Evolutionary conservation across 1,139 yeast genomes (phyloP), one percentile per base, ranked within the genome.

Genomic region (Maudiozyma humilis): DNA sequence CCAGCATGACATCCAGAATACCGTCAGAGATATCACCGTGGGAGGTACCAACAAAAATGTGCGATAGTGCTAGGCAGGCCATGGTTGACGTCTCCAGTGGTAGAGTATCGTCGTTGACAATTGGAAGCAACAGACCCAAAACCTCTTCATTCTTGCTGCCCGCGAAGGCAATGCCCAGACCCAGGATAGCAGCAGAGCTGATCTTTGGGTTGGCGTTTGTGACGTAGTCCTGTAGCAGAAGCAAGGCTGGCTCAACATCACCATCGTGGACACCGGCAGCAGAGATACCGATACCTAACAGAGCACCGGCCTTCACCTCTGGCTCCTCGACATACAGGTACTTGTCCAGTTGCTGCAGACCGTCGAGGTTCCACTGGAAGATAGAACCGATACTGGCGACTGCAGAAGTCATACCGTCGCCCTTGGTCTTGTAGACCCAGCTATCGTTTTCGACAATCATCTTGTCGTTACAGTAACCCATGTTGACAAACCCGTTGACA

Each of bases 231-330:
- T 82, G 89, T 50, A 86, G 70, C 53, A 91, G 69, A 20, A 95
- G 82, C 51, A 86, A 72, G 3, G 96, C 94, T 4, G 97, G 94
- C 55, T 89, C 97, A 40, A 88, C 87, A 50, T 91, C 98, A 20
- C 62, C 64, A 62, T 91, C 96, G 63, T 87, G 96, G 46, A 93
- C 93, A 65, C 95, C 94, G 29, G 94, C 75, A 33, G 95, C 86
- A n/a, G 87, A 83, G 42, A 93, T 75, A 66, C 98, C 98, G 64
- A 88, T 87, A 65, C 97, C 99, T 52, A 93, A 73, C 49, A 91
- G 72, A 4, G 98, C 96, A 67, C 99, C 99, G 12, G 97, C 96
- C 66, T 87, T 87, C 52, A 89, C 79, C 59, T 87, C 91, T 48
- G 80, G 82, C 57, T 88, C 95, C 23, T 80, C 75, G 6, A 95